phyloP scores from a whole-genome alignment of 257 asterid species.

The Sherardia arvensis region DNA sequence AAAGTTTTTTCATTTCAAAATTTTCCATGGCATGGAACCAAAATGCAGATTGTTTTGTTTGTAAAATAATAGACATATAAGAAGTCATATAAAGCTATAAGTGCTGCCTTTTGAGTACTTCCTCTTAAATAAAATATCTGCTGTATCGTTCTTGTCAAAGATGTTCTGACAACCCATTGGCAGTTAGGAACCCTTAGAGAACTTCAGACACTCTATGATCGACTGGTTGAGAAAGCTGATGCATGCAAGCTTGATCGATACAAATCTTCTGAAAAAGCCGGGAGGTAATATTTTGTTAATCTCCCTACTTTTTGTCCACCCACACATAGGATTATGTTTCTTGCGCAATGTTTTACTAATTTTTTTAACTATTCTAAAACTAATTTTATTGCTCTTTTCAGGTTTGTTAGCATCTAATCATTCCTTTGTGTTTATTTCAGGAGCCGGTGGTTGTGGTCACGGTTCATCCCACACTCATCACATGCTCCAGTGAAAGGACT shows the following conservation, averaged over 20 bases:
- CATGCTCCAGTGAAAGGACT: conserved; percentile 83
- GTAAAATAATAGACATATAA: background rate
- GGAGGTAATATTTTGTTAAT: conserved; percentile 41
- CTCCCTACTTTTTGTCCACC: background rate
- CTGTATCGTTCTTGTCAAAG: background rate
- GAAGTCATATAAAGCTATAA: background rate
- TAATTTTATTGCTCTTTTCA: no score
- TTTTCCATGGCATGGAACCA: background rate
- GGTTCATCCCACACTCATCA: conserved; percentile 50
- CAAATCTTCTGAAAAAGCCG: conserved; percentile 55
- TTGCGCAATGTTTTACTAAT: background rate
- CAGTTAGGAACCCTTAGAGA: conserved; percentile 82
- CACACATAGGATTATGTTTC: background rate
- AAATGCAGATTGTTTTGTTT: background rate
- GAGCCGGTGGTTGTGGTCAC: conserved; percentile 97
- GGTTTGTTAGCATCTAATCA: background rate
- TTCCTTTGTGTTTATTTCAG: conserved; percentile 24
- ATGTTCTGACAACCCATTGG: conserved; percentile 18
- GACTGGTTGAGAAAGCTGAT: conserved; percentile 65
- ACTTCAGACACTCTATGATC: conserved; percentile 80
- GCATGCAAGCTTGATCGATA: conserved; percentile 73
- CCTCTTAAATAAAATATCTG: background rate
- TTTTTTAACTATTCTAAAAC: background rate
- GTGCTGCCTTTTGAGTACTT: background rate
- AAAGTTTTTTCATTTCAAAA: background rate